Evolutionary conservation across 1,139 yeast genomes (phyloP), one percentile per base, ranked within the genome.

Genomic region (Suhomyces guaymorum): DNA sequence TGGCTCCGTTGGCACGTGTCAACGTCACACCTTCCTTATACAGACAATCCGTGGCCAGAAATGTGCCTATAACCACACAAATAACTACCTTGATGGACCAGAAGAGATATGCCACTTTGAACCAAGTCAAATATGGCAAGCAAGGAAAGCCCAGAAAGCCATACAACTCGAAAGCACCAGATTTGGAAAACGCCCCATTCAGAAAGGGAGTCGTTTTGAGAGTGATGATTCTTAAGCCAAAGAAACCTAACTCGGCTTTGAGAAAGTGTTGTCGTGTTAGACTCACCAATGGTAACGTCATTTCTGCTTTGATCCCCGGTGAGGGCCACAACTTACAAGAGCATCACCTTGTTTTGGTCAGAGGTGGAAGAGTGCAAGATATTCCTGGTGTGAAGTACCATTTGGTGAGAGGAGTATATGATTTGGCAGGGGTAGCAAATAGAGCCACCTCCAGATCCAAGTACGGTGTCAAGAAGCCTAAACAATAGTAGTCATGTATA

Each of bases 241-340:
- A 92, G 71, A 94, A 94, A 59, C 99, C 99, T 30, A 94, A 94
- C 66, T 92, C 97, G 30, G 97, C 99, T 12, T 92, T 89, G 64
- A 78, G 99, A 66, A 94, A 94, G 62, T 96, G 95, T 37, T 89
- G 95, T 49, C 83, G 97, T 70, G 98, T 94, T 18, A 77, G 96
- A 61, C 73, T 94, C 43, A 79, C 95, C 13, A 92, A 87, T 54
- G 98, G 98, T 21, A 83, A 82, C 48, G 82, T 86, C 33, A 77
- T 92, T 13, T 82, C 95, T 34, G 96, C 97, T 3, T 89, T 90
- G 59, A 92, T 94, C 41, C 97, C 97, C 9, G 99, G 99, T 38
- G 97, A 92, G 57, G 98, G 99, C 15, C 98, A 94, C 63, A 92
- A 92, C 55, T 92, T 95, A 26, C 97, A 92, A 66, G 99, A 94